These are phyloP conservation scores for Penicillium longicatenatum DNA, from an alignment of 495 filamentous ascomycete species.

Conservation along the genomic window DNA sequence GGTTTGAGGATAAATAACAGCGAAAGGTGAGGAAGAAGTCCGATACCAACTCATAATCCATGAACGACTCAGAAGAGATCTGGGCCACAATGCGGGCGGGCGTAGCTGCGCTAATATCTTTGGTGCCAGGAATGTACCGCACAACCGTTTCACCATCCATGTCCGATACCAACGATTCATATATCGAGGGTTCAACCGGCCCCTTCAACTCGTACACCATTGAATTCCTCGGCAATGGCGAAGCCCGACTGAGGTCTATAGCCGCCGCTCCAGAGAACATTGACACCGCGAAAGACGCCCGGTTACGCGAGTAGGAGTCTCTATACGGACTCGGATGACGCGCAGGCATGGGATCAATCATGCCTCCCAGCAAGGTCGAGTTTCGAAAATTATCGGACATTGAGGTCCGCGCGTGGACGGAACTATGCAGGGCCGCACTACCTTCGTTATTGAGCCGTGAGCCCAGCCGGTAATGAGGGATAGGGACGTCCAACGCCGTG, in stretches of 20 bases:
- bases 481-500: constrained; percentile 72
- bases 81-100: constrained; percentile 93
- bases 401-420: constrained; percentile 58
- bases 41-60: constrained; percentile 96
- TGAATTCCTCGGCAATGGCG: constrained; percentile 36
- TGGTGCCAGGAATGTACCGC: constrained; percentile 70
- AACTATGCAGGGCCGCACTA: constrained; percentile 79
- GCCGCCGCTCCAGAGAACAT: constrained; percentile 50
- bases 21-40: constrained; percentile 98
- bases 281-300: constrained; percentile 43
- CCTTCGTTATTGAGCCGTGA: constrained; percentile 78
- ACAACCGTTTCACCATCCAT: constrained; percentile 82
- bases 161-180: constrained; percentile 71
- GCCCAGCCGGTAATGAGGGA: constrained; percentile 85
- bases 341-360: constrained; percentile 24
- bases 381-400: constrained; percentile 56
- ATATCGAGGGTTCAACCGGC: constrained; percentile 63
- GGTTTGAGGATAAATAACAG: constrained; percentile 72
- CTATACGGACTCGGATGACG: constrained; percentile 23
- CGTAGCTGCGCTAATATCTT: constrained; percentile 84
- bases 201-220: constrained; percentile 47
- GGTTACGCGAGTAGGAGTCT: constrained; percentile 27
- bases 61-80: constrained; percentile 91
- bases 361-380: constrained; percentile 42
- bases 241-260: constrained; percentile 37